Conservation (phyloP, 139 green algal species). For the Chlorella sp. region DNA sequence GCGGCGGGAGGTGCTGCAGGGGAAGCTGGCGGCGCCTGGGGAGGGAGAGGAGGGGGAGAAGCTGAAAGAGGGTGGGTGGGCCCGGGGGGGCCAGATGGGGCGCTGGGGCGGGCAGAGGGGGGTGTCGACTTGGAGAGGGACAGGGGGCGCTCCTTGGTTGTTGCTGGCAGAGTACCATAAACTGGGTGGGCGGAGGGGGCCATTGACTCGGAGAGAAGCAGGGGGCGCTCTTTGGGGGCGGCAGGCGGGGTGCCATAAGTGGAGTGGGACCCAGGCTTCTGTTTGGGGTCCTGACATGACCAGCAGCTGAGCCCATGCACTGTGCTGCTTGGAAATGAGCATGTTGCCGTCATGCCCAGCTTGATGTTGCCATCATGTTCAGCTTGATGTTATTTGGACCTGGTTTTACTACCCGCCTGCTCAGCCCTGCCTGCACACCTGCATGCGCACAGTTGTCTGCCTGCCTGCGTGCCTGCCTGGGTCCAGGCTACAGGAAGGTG, state of each 20-base stretch:
- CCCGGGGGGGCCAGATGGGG: neutral
- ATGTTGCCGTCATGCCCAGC: no score
- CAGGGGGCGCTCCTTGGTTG: no score
- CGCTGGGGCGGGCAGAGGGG: no score
- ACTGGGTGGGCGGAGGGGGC: no score
- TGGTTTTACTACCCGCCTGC: neutral
- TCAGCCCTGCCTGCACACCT: neutral
- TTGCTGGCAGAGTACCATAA: no score
- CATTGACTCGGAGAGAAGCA: no score
- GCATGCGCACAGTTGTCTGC: neutral
- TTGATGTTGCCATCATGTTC: neutral
- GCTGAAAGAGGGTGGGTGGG: conserved; percentile 4
- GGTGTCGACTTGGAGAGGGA: neutral
- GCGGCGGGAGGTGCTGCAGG: neutral
- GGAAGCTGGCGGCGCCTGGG: neutral
- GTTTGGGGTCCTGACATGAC: no score
- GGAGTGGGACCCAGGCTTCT: no score
- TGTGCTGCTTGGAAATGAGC: no score
- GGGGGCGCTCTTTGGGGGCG: no score
- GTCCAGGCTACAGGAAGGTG: neutral
- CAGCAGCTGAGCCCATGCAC: no score
- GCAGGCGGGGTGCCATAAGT: no score
- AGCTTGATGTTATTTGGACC: neutral
- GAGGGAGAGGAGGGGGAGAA: conserved; percentile 10
- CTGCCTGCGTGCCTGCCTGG: neutral